Percentiles rank a stretch among this genome's conserved stretches.
phyloP scores from a whole-genome alignment of 345 rosid genomes.

The Fremontodendron californicum region DNA sequence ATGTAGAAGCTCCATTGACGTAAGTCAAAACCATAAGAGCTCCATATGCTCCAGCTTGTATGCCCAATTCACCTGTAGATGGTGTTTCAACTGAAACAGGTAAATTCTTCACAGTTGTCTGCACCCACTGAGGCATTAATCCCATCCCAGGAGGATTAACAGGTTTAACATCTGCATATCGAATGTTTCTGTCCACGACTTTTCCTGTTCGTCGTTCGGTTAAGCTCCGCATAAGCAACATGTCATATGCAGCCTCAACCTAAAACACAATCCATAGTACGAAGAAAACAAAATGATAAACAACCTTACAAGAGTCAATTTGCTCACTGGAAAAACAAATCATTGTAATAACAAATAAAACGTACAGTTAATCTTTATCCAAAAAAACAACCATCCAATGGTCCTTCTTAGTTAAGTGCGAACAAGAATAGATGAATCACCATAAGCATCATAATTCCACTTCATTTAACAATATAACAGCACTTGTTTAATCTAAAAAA shows the following conservation, averaged over 20 bases:
- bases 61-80: constrained; percentile 56
- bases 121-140: constrained; percentile 72
- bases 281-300: not conserved
- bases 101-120: constrained; percentile 47
- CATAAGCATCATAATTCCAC: not conserved
- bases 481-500: not conserved
- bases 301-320: not conserved
- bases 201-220: constrained; percentile 87
- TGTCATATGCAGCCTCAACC: constrained; percentile 97
- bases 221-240: constrained; percentile 91
- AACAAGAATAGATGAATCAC: not conserved
- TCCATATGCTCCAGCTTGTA: constrained; percentile 90
- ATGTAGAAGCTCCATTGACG: constrained; percentile 63
- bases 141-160: constrained; percentile 40
- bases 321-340: not conserved
- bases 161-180: constrained; percentile 91
- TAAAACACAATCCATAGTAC: constrained; percentile 24
- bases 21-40: constrained; percentile 77
- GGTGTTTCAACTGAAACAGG: constrained; percentile 68
- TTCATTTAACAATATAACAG: not conserved
- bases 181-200: constrained; percentile 65
- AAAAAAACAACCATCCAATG: not conserved
- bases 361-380: not conserved
- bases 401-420: constrained; percentile 6
- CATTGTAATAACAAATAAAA: not conserved